Evolutionary conservation across 2,329 filamentous ascomycete genomes (phyloP), one percentile per base, ranked within the genome.

Genomic region (Fusarium musae): DNA sequence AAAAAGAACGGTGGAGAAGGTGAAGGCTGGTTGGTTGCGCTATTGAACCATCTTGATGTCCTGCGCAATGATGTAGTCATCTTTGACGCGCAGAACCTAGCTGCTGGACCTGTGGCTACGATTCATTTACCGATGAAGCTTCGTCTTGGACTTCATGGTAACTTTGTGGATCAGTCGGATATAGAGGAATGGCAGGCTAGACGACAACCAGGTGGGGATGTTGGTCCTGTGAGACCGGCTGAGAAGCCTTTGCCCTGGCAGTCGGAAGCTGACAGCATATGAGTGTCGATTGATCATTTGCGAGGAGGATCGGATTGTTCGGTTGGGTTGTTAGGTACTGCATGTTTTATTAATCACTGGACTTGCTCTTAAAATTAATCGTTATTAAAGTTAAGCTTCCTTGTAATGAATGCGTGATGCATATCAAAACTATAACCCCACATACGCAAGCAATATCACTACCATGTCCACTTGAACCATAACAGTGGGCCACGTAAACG

Each of bases 31-130:
- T 8, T 70, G 1, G 36, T 70, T 16, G 53, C 64, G 1, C n/a
- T 70, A 4, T 13, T 70, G 15, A 70, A 69, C 10, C 64, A 69
- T 26, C 40, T 69, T 6, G 66, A 70, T 6, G 66, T 69, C 0
- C 15, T 69, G 9, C 28, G 64, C 17, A 70, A 69, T 6, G 64
- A 70, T 7, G 23, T 70, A 0, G 59, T 64, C 7, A 69, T 70
- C 5, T 44, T 69, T n/a, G 64, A 66, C 1, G 59, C 57, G 1
- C 53, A 30, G 16, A 59, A 70, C 1, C 44, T 69, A 2, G 28
- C 52, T 6, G 44, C 50, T 4, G 66, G 64, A 0, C 66, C 66
- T 2, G 61, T 70, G 4, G 59, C 43, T 3, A 53, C 44, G 4
- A 60, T 70, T 36, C 52, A 64, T 39, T 17, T 70, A 0, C 66